These are phyloP conservation scores for Umbilicus rupestris DNA, from an alignment of 164 flowering plant species.

Conservation along the genomic window DNA sequence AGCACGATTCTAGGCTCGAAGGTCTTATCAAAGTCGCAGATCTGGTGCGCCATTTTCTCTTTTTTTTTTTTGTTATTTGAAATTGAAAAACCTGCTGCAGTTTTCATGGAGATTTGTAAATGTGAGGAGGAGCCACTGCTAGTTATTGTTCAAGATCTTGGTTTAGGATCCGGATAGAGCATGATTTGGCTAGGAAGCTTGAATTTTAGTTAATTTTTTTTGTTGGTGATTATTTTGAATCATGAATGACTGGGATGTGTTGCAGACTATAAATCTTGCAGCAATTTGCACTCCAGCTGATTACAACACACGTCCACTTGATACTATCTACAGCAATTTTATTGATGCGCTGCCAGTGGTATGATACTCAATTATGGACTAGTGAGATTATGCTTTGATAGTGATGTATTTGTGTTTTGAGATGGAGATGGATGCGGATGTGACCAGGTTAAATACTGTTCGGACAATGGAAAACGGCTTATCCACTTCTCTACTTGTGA, in stretches of 20 bases:
- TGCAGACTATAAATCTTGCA: constrained; percentile 2
- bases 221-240: not conserved
- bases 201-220: not conserved
- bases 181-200: not conserved
- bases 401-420: not conserved
- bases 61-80: too few relatives aligned
- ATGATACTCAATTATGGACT: too few relatives aligned
- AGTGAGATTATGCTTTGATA: too few relatives aligned
- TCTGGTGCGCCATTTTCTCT: not conserved
- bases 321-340: not conserved
- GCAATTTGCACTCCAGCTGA: not conserved
- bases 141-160: not conserved
- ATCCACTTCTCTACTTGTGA: constrained; percentile 6
- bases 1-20: not conserved
- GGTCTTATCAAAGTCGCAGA: not conserved
- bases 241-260: not conserved
- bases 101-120: too few relatives aligned
- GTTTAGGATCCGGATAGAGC: not conserved
- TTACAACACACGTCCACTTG: not conserved
- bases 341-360: constrained; percentile 6
- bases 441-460: not conserved
- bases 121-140: too few relatives aligned
- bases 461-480: not conserved
- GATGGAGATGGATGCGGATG: not conserved
- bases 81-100: too few relatives aligned